Evolutionary conservation across 2,329 filamentous ascomycete genomes (phyloP).

Genomic region (Monosporascus sp.): DNA sequence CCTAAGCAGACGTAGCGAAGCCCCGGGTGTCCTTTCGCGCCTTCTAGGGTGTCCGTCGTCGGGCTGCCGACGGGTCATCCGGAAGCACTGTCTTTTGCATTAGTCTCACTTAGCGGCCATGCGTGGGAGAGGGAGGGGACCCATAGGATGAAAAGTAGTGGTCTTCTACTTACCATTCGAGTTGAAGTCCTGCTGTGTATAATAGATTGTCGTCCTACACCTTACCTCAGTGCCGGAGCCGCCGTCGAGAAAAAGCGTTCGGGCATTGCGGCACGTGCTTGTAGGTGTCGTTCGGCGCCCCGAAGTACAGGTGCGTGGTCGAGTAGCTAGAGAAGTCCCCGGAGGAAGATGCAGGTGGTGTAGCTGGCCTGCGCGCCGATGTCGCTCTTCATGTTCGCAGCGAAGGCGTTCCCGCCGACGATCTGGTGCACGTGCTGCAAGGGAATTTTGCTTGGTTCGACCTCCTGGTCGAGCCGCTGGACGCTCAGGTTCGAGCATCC

Average conservation of each 20-base stretch:
- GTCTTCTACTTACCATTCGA: conserved; percentile 25
- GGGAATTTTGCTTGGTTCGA: conserved; percentile 4
- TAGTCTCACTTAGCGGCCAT: too few relatives aligned
- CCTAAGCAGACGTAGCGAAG: conserved; percentile 34
- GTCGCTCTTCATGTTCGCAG: conserved; percentile 12
- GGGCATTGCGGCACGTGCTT: conserved; percentile 7
- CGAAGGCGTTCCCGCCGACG: conserved; percentile 13
- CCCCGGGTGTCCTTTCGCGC: conserved; percentile 23
- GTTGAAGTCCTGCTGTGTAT: conserved; percentile 8
- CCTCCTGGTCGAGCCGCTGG: conserved; percentile 5
- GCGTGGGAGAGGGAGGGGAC: neutral
- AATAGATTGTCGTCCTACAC: conserved; percentile 10
- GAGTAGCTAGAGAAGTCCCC: conserved; percentile 11
- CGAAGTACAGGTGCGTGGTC: conserved; percentile 9
- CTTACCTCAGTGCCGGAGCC: conserved; percentile 9
- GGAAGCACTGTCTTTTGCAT: conserved; percentile 27
- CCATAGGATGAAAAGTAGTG: conserved; percentile 33
- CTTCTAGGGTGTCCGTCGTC: conserved; percentile 7
- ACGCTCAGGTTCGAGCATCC: conserved; percentile 6
- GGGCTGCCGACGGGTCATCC: conserved; percentile 35
- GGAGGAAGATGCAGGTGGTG: conserved; percentile 9
- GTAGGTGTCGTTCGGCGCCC: conserved; percentile 9
- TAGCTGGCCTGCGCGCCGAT: conserved; percentile 11
- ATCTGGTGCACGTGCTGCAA: conserved; percentile 9
- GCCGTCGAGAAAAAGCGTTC: conserved; percentile 7